phyloP scores from a whole-genome alignment of 2,329 filamentous ascomycete genomes.

The Apiospora hydei region DNA sequence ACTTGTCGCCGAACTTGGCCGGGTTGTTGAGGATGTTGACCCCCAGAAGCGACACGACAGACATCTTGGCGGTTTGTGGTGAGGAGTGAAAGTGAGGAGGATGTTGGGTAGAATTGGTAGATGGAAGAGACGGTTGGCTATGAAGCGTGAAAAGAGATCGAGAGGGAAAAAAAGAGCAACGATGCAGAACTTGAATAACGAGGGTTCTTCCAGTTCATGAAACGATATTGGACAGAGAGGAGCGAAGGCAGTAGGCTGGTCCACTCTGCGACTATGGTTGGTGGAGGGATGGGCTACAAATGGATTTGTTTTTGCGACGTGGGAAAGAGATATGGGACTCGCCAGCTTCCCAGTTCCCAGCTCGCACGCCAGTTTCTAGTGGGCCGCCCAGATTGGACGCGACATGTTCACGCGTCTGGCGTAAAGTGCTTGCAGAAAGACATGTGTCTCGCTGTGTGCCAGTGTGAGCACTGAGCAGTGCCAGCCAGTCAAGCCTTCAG shows the following conservation, averaged over 20 bases:
- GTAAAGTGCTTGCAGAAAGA: constrained; percentile 15
- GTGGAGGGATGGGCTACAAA: constrained; percentile 19
- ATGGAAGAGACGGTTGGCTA: neutral
- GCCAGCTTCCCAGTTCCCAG: constrained; percentile 12
- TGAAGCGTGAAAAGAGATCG: neutral
- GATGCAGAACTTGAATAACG: constrained; percentile 10
- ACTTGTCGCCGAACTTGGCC: constrained; percentile 88
- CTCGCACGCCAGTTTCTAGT: neutral
- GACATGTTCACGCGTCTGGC: constrained; percentile 12
- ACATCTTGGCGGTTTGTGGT: constrained; percentile 65
- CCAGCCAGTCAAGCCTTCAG: neutral
- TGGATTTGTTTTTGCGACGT: constrained; percentile 22
- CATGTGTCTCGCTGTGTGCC: neutral
- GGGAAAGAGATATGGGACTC: constrained; percentile 15
- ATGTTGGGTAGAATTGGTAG: neutral
- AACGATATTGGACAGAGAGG: constrained; percentile 16
- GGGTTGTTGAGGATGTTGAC: constrained; percentile 98
- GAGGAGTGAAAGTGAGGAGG: neutral
- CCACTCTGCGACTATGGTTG: constrained; percentile 20
- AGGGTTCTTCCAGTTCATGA: constrained; percentile 11
- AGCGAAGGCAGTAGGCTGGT: constrained; percentile 1
- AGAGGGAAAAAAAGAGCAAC: neutral
- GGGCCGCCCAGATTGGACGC: constrained; percentile 13
- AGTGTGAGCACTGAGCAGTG: too few species aligned
- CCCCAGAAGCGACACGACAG: constrained; percentile 92